Evolutionary conservation across 2,329 filamentous ascomycete genomes (phyloP), one percentile per base, ranked within the genome.

Genomic region (Neonectria magnoliae): DNA sequence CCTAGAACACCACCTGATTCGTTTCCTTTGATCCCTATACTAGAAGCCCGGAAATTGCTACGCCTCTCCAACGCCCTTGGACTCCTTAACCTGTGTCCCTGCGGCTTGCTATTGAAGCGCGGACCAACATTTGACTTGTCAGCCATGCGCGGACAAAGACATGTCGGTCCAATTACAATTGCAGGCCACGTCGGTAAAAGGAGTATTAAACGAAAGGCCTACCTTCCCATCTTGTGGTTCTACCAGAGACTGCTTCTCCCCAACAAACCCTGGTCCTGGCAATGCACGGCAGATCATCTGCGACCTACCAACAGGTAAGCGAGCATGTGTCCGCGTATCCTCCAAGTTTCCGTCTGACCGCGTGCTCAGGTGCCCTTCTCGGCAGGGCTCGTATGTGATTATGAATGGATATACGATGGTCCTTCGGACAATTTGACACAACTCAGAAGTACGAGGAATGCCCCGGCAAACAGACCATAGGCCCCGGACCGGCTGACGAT

Each of bases 381-480:
- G 18, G 57, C 68, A 60, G 57, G 58, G 33, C 47, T 67, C 42
- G 51, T 38, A 27, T 60, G 52, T 48, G 62, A 66, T 52, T 53
- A 60, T 41, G 42, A 51, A 38, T 67, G 65, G 67, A 67, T 57
- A 31, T 62, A 54, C 29, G 64, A 69, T 54, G 62, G 56, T 27
- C 57, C 65, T 38, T 58, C 62, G 25, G 71, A 69, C 52, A 64
- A 68, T 20, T 62, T 68, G 52, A 57, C 63, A 48, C 57, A 65
- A 60, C 20, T 52, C 16, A 62, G 64, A 71, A 71, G 72, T 73
- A 60, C 58, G 67, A 38, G 52, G 13, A 22, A 13, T 33, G 31
- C 42, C 16, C 27, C 42, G 41, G 14, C 44, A 60, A 20, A 25
- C 33, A 25, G 22, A 57, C 27, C 9, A 11, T 22, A n/a, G 27